Percentiles rank a stretch among this genome's conserved stretches.
Evolutionary conservation across 2,329 filamentous ascomycete genomes (phyloP).

Genomic region (Ustulina deusta): DNA sequence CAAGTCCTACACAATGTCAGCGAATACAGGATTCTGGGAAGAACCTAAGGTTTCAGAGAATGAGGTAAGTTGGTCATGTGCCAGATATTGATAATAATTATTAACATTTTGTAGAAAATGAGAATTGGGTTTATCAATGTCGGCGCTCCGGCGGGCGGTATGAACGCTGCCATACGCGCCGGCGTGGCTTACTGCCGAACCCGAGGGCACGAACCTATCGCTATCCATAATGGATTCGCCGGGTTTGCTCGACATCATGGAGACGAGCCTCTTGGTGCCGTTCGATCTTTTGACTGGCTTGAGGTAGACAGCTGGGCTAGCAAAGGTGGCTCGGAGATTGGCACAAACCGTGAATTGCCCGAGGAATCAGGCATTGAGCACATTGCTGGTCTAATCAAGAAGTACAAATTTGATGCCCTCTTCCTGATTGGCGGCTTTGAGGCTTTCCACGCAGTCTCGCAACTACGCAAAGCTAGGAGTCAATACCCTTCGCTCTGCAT

Average conservation of each 20-base stretch:
- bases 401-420: slow-evolving; percentile 89
- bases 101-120: slow-evolving; percentile 74
- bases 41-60: slow-evolving; percentile 74
- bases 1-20: slow-evolving; percentile 90
- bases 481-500: slow-evolving; percentile 90
- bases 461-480: slow-evolving; percentile 83
- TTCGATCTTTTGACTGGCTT: slow-evolving; percentile 89
- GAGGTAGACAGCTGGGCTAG: slow-evolving; percentile 96
- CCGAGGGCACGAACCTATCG: slow-evolving; percentile 90
- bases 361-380: slow-evolving; percentile 84
- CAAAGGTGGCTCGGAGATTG: slow-evolving; percentile 96
- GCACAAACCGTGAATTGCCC: slow-evolving; percentile 94
- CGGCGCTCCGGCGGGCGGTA: slow-evolving; percentile 94
- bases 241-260: slow-evolving; percentile 91
- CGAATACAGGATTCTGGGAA: slow-evolving; percentile 78
- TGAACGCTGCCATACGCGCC: slow-evolving; percentile 95
- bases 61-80: slow-evolving; percentile 66
- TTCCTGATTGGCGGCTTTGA: slow-evolving; percentile 97
- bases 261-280: slow-evolving; percentile 83
- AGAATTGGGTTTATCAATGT: slow-evolving; percentile 96
- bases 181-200: slow-evolving; percentile 93
- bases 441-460: slow-evolving; percentile 90
- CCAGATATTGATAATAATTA: slow-evolving; percentile 4
- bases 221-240: slow-evolving; percentile 96
- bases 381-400: slow-evolving; percentile 84